These are phyloP conservation scores for Ilex paraguariensis DNA, from an alignment of 305 asterid species.

Conservation along the genomic window DNA sequence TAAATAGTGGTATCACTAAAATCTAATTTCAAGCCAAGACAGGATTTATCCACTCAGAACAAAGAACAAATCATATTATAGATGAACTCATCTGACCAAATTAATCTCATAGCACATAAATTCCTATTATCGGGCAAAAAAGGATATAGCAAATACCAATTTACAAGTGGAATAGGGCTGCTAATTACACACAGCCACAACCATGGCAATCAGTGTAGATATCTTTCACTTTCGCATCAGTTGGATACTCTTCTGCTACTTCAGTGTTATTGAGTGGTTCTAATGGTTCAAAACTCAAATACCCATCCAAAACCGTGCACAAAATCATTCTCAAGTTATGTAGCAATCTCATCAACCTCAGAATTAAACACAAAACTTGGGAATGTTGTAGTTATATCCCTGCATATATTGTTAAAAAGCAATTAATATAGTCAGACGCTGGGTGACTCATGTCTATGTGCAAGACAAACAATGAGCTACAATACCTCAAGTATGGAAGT, in stretches of 20 bases:
- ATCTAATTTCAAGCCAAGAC: no score
- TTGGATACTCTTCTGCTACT: neutral
- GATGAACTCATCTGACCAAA: no score
- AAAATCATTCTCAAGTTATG: conserved; percentile 12
- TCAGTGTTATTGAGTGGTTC: neutral
- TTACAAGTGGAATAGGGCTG: neutral
- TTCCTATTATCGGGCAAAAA: no score
- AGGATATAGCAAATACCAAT: no score
- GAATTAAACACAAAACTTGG: conserved; percentile 88
- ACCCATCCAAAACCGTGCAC: neutral
- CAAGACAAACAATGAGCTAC: neutral
- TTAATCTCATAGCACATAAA: no score
- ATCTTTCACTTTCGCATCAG: neutral
- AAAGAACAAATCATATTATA: no score
- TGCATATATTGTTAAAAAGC: conserved; percentile 18
- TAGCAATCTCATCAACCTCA: conserved; percentile 70
- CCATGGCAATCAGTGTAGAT: neutral
- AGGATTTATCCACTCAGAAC: no score
- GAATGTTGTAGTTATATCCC: conserved; percentile 97
- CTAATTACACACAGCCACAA: neutral
- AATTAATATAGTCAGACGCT: neutral
- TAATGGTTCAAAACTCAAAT: neutral
- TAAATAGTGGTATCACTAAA: no score
- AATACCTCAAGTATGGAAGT: conserved; percentile 50
- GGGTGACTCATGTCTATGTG: no score